Evolutionary conservation across 176 grass and related monocot species (phyloP).

Genomic region (Lolium perenne): DNA sequence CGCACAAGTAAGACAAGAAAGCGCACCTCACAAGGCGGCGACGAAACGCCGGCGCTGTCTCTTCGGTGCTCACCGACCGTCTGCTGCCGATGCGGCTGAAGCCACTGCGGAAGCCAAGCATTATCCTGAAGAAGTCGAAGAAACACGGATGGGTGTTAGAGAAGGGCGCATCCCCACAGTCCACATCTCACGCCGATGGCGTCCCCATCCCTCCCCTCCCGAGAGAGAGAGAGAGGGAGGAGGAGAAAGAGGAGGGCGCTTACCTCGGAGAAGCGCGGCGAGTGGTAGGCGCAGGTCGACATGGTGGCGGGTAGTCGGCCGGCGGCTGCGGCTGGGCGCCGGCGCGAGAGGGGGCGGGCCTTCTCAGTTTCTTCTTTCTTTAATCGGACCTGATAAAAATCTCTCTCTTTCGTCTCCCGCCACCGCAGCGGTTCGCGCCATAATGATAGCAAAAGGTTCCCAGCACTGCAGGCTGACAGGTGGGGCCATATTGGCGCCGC

Average conservation of each 20-base stretch:
- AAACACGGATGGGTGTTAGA: conserved; percentile 4
- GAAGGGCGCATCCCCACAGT: background rate
- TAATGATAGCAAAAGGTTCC: background rate
- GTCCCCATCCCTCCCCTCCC: background rate
- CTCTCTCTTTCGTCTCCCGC: conserved; percentile 26
- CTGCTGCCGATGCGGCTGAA: conserved; percentile 62
- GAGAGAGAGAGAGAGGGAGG: background rate
- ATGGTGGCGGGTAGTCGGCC: conserved; percentile 37
- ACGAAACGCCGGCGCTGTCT: conserved; percentile 39
- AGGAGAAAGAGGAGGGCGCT: background rate
- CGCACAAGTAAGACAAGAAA: background rate
- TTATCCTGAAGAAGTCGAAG: conserved; percentile 56
- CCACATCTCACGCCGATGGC: background rate
- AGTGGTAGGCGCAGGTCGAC: conserved; percentile 67
- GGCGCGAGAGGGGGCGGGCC: conserved; percentile 8
- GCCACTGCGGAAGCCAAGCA: conserved; percentile 84
- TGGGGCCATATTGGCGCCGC: background rate
- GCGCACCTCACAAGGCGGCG: conserved; percentile 53
- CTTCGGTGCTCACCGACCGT: background rate
- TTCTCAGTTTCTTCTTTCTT: conserved; percentile 7
- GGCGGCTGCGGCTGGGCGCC: conserved; percentile 32
- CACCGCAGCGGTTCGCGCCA: conserved; percentile 50
- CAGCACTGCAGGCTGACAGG: background rate
- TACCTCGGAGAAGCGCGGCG: conserved; percentile 91
- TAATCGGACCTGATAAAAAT: background rate